Conservation (phyloP, 2,329 filamentous ascomycete genomes). For the Ophiosphaerella herpotricha region DNA sequence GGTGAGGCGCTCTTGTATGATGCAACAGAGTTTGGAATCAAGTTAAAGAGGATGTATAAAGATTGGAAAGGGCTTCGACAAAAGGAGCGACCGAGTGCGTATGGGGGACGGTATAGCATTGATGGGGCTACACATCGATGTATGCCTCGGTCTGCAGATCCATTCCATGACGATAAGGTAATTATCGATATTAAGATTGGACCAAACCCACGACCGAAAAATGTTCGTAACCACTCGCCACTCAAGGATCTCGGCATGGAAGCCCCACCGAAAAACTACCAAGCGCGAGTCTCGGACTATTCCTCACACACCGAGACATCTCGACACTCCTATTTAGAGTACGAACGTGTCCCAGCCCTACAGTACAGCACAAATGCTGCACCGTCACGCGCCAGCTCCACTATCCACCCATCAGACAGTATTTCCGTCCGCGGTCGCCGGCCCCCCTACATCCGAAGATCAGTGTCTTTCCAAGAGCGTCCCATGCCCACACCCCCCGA, state of each 20-base stretch:
- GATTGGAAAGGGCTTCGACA: constrained; percentile 10
- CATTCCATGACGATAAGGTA: background rate
- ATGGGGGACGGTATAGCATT: background rate
- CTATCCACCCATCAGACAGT: no score
- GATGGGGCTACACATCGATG: background rate
- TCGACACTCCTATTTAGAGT: background rate
- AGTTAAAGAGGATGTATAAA: constrained; percentile 18
- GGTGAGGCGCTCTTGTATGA: constrained; percentile 13
- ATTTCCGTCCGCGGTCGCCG: no score
- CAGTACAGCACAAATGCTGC: background rate
- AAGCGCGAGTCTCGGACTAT: background rate
- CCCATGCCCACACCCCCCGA: no score
- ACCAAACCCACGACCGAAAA: constrained; percentile 10
- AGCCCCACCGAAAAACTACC: background rate
- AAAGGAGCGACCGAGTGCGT: background rate
- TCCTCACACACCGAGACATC: background rate
- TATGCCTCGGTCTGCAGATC: background rate
- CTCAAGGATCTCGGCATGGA: constrained; percentile 7
- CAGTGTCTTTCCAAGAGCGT: no score
- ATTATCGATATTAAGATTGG: constrained; percentile 6
- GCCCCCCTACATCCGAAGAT: no score
- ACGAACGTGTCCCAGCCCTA: background rate
- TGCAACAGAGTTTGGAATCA: constrained; percentile 27
- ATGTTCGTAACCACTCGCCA: background rate
- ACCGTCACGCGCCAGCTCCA: no score